Evolutionary conservation across 2,329 filamentous ascomycete genomes (phyloP), one percentile per base, ranked within the genome.

Genomic region (Coccinonectria pachysandricola): DNA sequence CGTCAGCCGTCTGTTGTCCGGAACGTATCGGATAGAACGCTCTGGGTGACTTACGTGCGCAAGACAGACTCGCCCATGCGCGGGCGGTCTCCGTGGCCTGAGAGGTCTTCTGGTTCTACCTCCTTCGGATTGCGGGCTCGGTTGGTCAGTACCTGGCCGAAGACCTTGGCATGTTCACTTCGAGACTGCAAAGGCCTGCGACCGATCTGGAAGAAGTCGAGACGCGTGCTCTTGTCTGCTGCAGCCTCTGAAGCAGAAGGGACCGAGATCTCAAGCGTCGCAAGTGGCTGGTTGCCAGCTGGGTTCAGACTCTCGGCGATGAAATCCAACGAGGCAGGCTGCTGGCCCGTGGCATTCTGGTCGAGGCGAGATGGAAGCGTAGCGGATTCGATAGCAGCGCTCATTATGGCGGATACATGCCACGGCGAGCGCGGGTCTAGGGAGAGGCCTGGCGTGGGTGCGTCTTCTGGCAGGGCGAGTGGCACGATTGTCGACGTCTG

Each of bases 401-500:
- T 72, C 35, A 93, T 67, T 9, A 95, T 57, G 3, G 80, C 87
- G 8, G 84, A 79, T 4, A 72, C 71, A 43, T 92, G 76, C 91
- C 91, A 98, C 30, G 66, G 59, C 0, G 82, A 91, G 6, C 58
- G 53, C 7, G 53, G 39, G 42, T 87, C 71, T 9, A 91, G 39
- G 3, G 54, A 54, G 5, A 87, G 50, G 36, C 73, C 74, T 3
- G 51, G 40, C 2, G 79, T 75, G 14, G 79, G 39, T 18, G 52
- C 56, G 10, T 52, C 46, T 9, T 79, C 72, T 1, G 75, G 70
- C 13, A 82, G 57, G 3, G 75, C 63, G 12, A 95, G 60, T 4
- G 88, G 88, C 12, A 92, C 65, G 38, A 92, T 73, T 16, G 92
- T 66, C 6, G 83, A 85, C 2, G 81, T 76, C 32, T 84, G 73